Percentiles rank a stretch among this genome's conserved stretches.
phyloP scores from a whole-genome alignment of 306 rosid species.

The Alnus glutinosa region DNA sequence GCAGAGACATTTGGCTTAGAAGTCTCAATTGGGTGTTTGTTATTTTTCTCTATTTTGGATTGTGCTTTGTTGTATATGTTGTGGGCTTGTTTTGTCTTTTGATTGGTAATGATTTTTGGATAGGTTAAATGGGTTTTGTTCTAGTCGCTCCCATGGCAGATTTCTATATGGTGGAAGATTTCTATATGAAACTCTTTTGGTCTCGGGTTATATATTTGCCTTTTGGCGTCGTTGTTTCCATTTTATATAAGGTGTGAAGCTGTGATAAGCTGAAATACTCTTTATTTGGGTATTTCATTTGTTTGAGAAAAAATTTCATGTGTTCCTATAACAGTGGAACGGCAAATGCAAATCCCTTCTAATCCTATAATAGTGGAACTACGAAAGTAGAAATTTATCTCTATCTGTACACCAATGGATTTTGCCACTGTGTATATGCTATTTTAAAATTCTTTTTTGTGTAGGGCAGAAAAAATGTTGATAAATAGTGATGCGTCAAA shows the following conservation, averaged over 20 bases:
- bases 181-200: constrained; percentile 8
- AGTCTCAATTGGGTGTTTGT: constrained; percentile 49
- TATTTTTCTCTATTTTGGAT: constrained; percentile 29
- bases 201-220: constrained; percentile 4
- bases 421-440: too few relatives aligned
- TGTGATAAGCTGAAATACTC: not conserved
- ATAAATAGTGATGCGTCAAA: too few relatives aligned
- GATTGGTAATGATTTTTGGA: constrained; percentile 41
- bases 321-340: not conserved
- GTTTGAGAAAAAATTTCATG: constrained; percentile 8
- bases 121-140: constrained; percentile 37
- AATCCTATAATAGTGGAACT: not conserved
- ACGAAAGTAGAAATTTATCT: not conserved
- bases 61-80: constrained; percentile 32
- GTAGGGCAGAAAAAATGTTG: too few relatives aligned
- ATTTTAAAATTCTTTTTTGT: too few relatives aligned
- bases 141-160: constrained; percentile 11
- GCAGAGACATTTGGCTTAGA: constrained; percentile 43
- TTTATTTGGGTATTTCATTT: not conserved
- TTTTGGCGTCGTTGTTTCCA: constrained; percentile 10
- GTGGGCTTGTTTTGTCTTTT: constrained; percentile 42
- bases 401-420: not conserved
- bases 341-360: not conserved
- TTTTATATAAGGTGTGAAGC: constrained; percentile 9
- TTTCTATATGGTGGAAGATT: constrained; percentile 23